Conservation (phyloP, 1,139 yeast genomes). For the Hemisphaericaspora xylofermentans region DNA sequence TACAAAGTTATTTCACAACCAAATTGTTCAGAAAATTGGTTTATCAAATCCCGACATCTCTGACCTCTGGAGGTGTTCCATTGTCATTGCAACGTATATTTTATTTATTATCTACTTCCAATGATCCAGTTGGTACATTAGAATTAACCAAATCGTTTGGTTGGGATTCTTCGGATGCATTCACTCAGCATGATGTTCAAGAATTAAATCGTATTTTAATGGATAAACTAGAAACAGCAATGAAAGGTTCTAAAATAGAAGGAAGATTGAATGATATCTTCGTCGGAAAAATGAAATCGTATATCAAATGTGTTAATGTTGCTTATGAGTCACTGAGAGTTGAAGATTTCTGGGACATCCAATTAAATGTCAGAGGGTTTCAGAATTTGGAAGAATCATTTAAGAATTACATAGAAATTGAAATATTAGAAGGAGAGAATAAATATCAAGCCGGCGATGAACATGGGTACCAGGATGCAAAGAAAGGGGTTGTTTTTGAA, state of each 20-base stretch:
- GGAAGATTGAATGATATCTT: slow-evolving; percentile 77
- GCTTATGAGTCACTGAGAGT: slow-evolving; percentile 89
- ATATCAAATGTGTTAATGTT: slow-evolving; percentile 89
- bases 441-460: slow-evolving; percentile 90
- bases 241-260: slow-evolving; percentile 88
- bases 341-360: slow-evolving; percentile 98
- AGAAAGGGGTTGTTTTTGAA: slow-evolving; percentile 91
- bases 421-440: slow-evolving; percentile 89
- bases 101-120: slow-evolving; percentile 71
- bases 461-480: slow-evolving; percentile 89
- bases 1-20: slow-evolving; percentile 89
- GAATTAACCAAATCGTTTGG: slow-evolving; percentile 93
- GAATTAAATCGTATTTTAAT: slow-evolving; percentile 92
- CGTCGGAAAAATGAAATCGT: slow-evolving; percentile 97
- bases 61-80: slow-evolving; percentile 50
- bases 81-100: slow-evolving; percentile 85
- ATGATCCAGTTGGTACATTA: slow-evolving; percentile 75
- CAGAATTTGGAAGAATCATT: slow-evolving; percentile 72
- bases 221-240: slow-evolving; percentile 89
- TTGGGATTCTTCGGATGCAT: slow-evolving; percentile 95
- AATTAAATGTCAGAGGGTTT: slow-evolving; percentile 86
- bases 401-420: slow-evolving; percentile 83
- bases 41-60: slow-evolving; percentile 81
- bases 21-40: slow-evolving; percentile 80
- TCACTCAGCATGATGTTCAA: slow-evolving; percentile 97